Evolutionary conservation across 768 basidiomycete species (phyloP).

Genomic region (Leccinum ochraceum): DNA sequence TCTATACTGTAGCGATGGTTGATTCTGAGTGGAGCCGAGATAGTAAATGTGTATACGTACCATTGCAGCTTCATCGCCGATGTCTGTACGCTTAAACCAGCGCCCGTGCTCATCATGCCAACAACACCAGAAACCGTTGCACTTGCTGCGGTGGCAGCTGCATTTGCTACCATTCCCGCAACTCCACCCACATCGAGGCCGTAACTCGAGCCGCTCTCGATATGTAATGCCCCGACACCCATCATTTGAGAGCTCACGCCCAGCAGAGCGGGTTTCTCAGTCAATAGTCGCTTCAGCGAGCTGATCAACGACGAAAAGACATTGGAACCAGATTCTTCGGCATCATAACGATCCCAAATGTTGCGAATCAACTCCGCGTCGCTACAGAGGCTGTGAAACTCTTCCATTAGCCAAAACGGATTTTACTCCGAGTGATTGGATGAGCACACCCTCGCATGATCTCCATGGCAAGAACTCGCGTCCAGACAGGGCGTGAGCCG

Average conservation of each 20-base stretch:
- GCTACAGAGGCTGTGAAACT: conserved; percentile 58
- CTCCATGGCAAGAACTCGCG: conserved; percentile 90
- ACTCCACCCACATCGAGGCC: conserved; percentile 65
- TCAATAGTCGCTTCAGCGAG: conserved; percentile 81
- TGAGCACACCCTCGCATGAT: conserved; percentile 75
- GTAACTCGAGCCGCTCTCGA: conserved; percentile 39
- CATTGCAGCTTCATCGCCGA: conserved; percentile 91
- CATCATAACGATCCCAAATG: conserved; percentile 80
- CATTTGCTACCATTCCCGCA: conserved; percentile 81
- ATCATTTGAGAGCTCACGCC: conserved; percentile 80
- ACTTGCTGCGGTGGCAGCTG: conserved; percentile 78
- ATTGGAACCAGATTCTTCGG: conserved; percentile 58
- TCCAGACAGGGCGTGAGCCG: conserved; percentile 68
- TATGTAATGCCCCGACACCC: conserved; percentile 64
- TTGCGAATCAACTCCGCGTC: conserved; percentile 78
- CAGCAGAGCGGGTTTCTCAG: conserved; percentile 84
- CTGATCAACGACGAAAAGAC: conserved; percentile 79
- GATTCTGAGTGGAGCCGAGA: neutral
- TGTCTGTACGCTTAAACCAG: conserved; percentile 68
- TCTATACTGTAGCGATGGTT: conserved; percentile 67
- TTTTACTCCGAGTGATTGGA: neutral
- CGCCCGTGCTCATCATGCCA: conserved; percentile 76
- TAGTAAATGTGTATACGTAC: conserved; percentile 43
- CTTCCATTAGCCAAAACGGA: conserved; percentile 4
- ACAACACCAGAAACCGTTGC: conserved; percentile 83